A percentile compares a stretch with the other conserved stretches of the same genome.
Evolutionary conservation across 176 grass and related monocot genomes (phyloP).

Genomic region (Carex kokanica): DNA sequence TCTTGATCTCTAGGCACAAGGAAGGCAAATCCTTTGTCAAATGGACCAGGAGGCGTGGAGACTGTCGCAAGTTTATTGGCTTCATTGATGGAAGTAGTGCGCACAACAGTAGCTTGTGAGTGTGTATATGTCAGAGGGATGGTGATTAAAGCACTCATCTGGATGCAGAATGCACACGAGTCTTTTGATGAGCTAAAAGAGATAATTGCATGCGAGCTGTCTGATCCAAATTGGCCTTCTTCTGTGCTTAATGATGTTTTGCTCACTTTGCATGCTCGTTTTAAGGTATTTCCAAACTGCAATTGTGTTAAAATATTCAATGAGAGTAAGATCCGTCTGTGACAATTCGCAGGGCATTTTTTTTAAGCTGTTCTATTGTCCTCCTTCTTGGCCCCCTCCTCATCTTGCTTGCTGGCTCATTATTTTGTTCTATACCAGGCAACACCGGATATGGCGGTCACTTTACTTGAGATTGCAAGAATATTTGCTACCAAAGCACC

Average conservation of each 20-base stretch:
- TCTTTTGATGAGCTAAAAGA: constrained; percentile 88
- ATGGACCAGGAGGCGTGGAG: constrained; percentile 67
- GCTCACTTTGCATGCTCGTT: constrained; percentile 93
- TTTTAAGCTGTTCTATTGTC: not conserved
- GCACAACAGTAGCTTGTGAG: constrained; percentile 94
- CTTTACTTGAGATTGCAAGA: constrained; percentile 97
- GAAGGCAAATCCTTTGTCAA: constrained; percentile 69
- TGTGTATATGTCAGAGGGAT: constrained; percentile 99
- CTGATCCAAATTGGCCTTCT: constrained; percentile 96
- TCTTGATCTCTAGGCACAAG: constrained; percentile 49
- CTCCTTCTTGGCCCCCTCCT: not conserved
- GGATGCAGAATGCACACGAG: constrained; percentile 99
- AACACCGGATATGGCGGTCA: constrained; percentile 98
- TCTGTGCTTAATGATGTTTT: constrained; percentile 95
- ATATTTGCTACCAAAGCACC: constrained; percentile 99
- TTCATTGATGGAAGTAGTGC: constrained; percentile 96
- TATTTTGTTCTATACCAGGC: constrained; percentile 56
- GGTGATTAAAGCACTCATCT: constrained; percentile 97
- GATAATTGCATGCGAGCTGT: constrained; percentile 97
- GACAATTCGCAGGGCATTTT: not conserved
- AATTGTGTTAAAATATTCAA: constrained; percentile 13
- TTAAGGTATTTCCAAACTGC: constrained; percentile 57
- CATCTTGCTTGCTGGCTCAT: constrained; percentile 11
- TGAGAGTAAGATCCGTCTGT: not conserved
- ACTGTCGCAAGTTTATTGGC: constrained; percentile 89